These are phyloP conservation scores for Ophiostoma sp. DNA, from an alignment of 2,329 filamentous ascomycete genomes.

Conservation along the genomic window DNA sequence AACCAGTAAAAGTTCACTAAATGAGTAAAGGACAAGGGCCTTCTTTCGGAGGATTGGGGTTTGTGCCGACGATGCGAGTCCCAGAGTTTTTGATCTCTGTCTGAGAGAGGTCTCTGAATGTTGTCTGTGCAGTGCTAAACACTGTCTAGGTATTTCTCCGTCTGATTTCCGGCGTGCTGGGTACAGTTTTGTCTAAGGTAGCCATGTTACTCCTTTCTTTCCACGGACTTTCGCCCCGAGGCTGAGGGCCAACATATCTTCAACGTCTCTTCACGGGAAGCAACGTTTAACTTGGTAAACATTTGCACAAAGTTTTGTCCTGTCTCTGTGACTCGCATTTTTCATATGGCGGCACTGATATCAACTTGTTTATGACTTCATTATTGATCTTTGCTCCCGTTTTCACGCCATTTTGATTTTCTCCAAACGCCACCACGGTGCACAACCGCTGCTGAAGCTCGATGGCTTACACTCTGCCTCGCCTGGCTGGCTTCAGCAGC, in stretches of 20 bases:
- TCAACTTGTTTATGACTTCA: background rate
- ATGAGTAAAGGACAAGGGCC: background rate
- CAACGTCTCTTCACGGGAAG: background rate
- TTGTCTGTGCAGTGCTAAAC: background rate
- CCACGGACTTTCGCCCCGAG: slow-evolving; percentile 2
- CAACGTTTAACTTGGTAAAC: background rate
- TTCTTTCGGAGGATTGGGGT: background rate
- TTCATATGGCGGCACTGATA: too few relatives aligned
- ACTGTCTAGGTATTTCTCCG: slow-evolving; percentile 7
- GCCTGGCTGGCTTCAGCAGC: background rate
- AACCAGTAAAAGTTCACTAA: background rate
- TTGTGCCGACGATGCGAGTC: background rate
- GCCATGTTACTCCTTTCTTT: background rate
- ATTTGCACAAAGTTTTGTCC: background rate
- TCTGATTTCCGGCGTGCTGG: background rate
- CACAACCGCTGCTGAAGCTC: background rate
- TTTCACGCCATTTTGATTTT: background rate
- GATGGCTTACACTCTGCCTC: background rate
- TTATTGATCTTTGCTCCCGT: background rate
- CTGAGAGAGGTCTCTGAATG: background rate
- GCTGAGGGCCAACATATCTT: slow-evolving; percentile 5
- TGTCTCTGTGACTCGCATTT: background rate
- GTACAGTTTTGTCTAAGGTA: background rate
- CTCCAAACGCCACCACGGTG: slow-evolving; percentile 1
- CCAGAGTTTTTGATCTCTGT: background rate